Conservation (phyloP, 805 yeast species). For the Starmerella vaccinii region DNA sequence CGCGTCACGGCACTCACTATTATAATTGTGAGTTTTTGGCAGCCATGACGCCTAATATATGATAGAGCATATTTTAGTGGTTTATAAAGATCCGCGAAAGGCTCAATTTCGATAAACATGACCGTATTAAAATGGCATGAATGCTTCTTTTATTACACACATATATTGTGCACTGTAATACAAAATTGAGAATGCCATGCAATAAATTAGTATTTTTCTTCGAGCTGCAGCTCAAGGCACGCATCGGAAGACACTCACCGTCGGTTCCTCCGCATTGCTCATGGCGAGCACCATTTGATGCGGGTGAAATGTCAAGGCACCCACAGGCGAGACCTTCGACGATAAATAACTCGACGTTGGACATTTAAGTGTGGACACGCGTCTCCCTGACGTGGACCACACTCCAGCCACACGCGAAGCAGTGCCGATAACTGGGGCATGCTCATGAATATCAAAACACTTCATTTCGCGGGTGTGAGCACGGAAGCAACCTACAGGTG, state of each 20-base stretch:
- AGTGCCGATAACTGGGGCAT: constrained; percentile 87
- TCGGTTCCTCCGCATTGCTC: constrained; percentile 34
- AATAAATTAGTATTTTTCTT: background rate
- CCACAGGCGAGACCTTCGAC: constrained; percentile 41
- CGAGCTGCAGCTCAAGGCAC: background rate
- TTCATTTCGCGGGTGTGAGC: constrained; percentile 50
- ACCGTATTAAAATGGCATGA: no score
- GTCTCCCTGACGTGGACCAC: constrained; percentile 78
- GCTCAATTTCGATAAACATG: no score
- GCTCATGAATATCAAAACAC: constrained; percentile 79
- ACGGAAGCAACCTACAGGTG: constrained; percentile 57
- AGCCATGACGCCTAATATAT: no score
- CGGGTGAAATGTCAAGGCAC: constrained; percentile 73
- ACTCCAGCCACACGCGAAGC: constrained; percentile 71
- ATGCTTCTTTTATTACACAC: no score
- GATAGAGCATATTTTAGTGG: no score
- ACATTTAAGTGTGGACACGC: constrained; percentile 45
- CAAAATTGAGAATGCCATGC: background rate
- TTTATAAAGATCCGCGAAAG: no score
- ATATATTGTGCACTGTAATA: background rate
- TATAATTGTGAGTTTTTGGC: no score
- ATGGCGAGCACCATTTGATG: constrained; percentile 90
- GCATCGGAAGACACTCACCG: constrained; percentile 16
- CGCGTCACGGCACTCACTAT: no score
- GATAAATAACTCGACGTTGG: constrained; percentile 28